Conservation (phyloP, 2,329 filamentous ascomycete genomes). For the Cryphonectria carpinicola region DNA sequence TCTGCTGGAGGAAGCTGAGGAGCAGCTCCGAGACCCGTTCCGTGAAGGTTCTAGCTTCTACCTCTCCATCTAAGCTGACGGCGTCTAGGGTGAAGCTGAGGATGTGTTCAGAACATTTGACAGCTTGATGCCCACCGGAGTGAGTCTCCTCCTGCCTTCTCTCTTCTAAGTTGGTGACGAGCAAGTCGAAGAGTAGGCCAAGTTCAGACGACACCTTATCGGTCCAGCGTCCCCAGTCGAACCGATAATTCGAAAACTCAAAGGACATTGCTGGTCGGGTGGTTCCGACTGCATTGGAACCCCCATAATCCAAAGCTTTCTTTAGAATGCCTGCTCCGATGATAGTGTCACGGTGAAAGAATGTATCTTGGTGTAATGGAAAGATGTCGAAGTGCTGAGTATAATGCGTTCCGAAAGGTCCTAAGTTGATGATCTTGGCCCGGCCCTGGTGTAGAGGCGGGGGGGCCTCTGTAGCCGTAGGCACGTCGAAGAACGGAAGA, state of each 20-base stretch:
- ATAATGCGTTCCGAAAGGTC: conserved; percentile 64
- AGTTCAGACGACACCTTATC: conserved; percentile 63
- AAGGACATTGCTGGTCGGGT: conserved; percentile 45
- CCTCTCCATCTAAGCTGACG: conserved; percentile 44
- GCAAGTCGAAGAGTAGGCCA: conserved; percentile 63
- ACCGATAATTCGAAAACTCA: conserved; percentile 50
- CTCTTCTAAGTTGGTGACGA: conserved; percentile 51
- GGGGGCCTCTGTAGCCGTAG: conserved; percentile 31
- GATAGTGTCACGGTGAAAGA: conserved; percentile 63
- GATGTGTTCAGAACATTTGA: conserved; percentile 45
- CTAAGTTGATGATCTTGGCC: conserved; percentile 56
- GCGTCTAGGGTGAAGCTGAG: conserved; percentile 52
- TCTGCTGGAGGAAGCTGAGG: conserved; percentile 33
- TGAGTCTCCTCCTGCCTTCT: conserved; percentile 28
- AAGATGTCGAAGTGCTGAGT: conserved; percentile 66
- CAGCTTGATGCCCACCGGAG: conserved; percentile 23
- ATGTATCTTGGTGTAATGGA: conserved; percentile 58
- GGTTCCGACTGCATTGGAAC: conserved; percentile 24
- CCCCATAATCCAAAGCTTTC: conserved; percentile 39
- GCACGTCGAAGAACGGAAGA: conserved; percentile 40
- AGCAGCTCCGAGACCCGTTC: conserved; percentile 48
- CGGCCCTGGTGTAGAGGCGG: conserved; percentile 30
- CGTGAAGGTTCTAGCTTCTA: conserved; percentile 46
- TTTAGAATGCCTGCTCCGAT: conserved; percentile 58
- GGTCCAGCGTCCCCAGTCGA: conserved; percentile 62